Percentiles rank a stretch among this genome's conserved stretches.
Conservation (phyloP, 495 filamentous ascomycete species). For the Aspergillus nanangensis region DNA sequence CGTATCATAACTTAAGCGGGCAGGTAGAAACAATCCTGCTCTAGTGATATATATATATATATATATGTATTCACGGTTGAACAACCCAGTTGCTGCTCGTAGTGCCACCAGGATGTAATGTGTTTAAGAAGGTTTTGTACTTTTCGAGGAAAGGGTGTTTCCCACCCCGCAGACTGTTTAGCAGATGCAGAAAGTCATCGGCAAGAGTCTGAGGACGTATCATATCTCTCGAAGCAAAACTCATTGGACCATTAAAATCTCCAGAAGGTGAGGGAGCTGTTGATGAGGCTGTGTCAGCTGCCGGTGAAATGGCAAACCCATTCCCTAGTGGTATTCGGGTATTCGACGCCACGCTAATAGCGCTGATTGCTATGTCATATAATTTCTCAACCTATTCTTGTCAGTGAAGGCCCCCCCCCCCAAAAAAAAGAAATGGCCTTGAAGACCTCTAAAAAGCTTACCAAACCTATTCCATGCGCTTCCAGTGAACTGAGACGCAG, state of each 20-base stretch:
- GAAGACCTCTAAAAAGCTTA: constrained; percentile 37
- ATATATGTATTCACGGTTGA: too few relatives aligned
- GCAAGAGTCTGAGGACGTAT: constrained; percentile 23
- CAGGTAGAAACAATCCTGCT: too few relatives aligned
- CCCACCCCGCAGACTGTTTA: constrained; percentile 35
- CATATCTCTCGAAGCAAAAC: too few relatives aligned
- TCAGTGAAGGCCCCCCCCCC: constrained; percentile 16
- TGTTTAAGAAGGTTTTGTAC: constrained; percentile 27
- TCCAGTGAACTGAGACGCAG: constrained; percentile 63
- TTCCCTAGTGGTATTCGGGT: constrained; percentile 21
- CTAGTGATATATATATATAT: too few relatives aligned
- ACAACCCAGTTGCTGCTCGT: constrained; percentile 16
- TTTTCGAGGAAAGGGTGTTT: constrained; percentile 37
- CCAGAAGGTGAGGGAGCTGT: too few relatives aligned
- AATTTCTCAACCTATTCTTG: constrained; percentile 33
- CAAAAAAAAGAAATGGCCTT: too few relatives aligned
- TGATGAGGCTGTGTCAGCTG: background rate
- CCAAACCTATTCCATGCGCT: constrained; percentile 66
- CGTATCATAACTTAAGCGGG: too few relatives aligned
- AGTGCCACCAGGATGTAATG: constrained; percentile 17
- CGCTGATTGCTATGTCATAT: constrained; percentile 37
- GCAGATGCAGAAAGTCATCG: constrained; percentile 29
- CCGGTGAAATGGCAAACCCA: background rate
- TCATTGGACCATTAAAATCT: too few relatives aligned
- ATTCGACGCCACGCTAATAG: constrained; percentile 32